phyloP scores from a whole-genome alignment of 1,139 yeast species.

The Candida neerlandica region DNA sequence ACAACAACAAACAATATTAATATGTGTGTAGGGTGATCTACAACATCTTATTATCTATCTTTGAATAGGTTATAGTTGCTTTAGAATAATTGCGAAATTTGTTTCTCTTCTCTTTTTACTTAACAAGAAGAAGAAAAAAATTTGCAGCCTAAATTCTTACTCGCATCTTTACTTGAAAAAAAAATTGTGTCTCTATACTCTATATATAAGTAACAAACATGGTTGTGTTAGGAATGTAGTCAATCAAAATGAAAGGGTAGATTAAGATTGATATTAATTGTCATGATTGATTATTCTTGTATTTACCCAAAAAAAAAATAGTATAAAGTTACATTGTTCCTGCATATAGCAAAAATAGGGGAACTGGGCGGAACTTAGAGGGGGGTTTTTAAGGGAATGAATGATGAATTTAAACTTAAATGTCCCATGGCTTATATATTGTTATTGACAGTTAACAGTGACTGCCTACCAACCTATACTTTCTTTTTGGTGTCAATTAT shows the following conservation, averaged over 20 bases:
- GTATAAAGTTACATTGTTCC: background rate
- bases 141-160: constrained; percentile 1
- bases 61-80: background rate
- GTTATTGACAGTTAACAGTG: too few relatives aligned
- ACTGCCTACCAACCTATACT: background rate
- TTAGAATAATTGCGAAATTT: background rate
- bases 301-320: background rate
- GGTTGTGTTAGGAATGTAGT: too few relatives aligned
- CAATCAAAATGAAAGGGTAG: too few relatives aligned
- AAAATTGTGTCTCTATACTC: too few relatives aligned
- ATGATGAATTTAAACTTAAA: too few relatives aligned
- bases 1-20: background rate
- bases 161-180: background rate
- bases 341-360: background rate
- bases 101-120: background rate
- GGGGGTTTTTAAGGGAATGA: background rate
- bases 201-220: too few relatives aligned
- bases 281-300: too few relatives aligned
- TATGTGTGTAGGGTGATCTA: too few relatives aligned
- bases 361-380: background rate
- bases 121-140: background rate
- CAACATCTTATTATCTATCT: too few relatives aligned
- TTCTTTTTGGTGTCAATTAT: too few relatives aligned
- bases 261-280: too few relatives aligned
- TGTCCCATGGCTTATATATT: too few relatives aligned